A percentile compares a stretch with the other conserved stretches of the same genome.
phyloP scores from a whole-genome alignment of 2,329 filamentous ascomycete species.

The Pseudogymnoascus verrucosus region DNA sequence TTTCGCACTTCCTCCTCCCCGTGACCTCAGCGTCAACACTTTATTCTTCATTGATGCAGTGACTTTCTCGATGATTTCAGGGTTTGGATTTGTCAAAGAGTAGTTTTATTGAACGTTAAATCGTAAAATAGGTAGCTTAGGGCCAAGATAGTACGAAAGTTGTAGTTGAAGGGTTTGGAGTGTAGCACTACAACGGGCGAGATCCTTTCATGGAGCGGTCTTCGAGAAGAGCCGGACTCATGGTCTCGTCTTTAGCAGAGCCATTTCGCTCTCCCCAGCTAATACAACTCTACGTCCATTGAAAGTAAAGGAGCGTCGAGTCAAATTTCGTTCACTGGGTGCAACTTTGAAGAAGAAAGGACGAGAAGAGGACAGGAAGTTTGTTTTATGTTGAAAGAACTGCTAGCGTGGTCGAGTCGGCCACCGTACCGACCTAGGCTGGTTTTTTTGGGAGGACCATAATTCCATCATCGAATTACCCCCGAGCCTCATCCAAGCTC shows the following conservation, averaged over 20 bases:
- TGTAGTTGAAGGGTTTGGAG: neutral
- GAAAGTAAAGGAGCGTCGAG: constrained; percentile 37
- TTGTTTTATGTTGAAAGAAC: constrained; percentile 14
- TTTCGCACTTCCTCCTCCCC: neutral
- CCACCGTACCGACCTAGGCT: constrained; percentile 19
- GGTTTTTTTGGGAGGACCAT: constrained; percentile 14
- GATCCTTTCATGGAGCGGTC: constrained; percentile 22
- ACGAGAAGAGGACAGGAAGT: constrained; percentile 26
- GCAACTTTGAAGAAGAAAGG: constrained; percentile 46
- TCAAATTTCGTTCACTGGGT: constrained; percentile 52
- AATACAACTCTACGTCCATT: constrained; percentile 49
- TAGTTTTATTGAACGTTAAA: neutral
- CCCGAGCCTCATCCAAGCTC: constrained; percentile 4
- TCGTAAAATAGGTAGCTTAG: constrained; percentile 6
- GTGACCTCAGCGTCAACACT: constrained; percentile 1
- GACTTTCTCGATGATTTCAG: neutral
- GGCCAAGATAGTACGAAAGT: constrained; percentile 5
- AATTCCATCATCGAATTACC: constrained; percentile 1
- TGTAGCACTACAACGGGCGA: constrained; percentile 28
- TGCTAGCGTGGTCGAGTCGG: constrained; percentile 19
- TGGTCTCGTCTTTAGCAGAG: constrained; percentile 29
- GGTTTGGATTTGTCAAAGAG: constrained; percentile 2
- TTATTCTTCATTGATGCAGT: neutral
- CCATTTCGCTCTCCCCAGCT: constrained; percentile 41
- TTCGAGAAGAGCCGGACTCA: constrained; percentile 23